These are phyloP conservation scores for Coprinopsis marcescibilis DNA, from an alignment of 768 basidiomycete genomes.

Conservation along the genomic window DNA sequence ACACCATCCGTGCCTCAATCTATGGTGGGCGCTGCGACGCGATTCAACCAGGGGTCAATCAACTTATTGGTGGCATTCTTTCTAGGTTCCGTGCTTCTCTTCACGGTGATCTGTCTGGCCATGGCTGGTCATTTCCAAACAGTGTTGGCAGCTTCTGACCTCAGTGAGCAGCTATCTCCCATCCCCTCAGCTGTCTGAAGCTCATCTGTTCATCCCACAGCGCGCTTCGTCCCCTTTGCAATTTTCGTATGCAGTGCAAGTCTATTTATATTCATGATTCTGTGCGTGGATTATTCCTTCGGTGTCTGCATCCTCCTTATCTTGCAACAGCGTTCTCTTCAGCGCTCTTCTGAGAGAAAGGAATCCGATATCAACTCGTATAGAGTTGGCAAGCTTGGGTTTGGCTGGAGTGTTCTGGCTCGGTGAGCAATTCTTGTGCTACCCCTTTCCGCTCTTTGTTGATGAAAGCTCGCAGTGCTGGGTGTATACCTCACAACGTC, in stretches of 20 bases:
- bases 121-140: slow-evolving; percentile 76
- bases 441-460: slow-evolving; percentile 7
- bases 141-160: slow-evolving; percentile 67
- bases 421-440: slow-evolving; percentile 35
- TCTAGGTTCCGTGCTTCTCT: slow-evolving; percentile 60
- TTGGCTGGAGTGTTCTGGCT: slow-evolving; percentile 76
- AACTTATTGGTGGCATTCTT: neutral
- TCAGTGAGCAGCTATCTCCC: slow-evolving; percentile 48
- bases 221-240: slow-evolving; percentile 83
- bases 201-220: slow-evolving; percentile 31
- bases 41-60: slow-evolving; percentile 1
- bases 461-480: slow-evolving; percentile 46
- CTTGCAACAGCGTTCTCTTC: slow-evolving; percentile 48
- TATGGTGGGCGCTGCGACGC: slow-evolving; percentile 60
- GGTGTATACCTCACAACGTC: slow-evolving; percentile 69
- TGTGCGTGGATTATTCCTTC: slow-evolving; percentile 40
- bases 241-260: slow-evolving; percentile 74
- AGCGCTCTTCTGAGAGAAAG: slow-evolving; percentile 56
- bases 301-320: neutral
- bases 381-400: slow-evolving; percentile 67
- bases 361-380: slow-evolving; percentile 76
- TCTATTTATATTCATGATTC: slow-evolving; percentile 56
- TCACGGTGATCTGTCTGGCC: slow-evolving; percentile 73
- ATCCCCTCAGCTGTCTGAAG: slow-evolving; percentile 4
- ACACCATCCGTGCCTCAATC: slow-evolving; percentile 57